Evolutionary conservation across 352 stramenopile genomes (phyloP), one percentile per base, ranked within the genome.

Genomic region (Phytophthora aleatoria): DNA sequence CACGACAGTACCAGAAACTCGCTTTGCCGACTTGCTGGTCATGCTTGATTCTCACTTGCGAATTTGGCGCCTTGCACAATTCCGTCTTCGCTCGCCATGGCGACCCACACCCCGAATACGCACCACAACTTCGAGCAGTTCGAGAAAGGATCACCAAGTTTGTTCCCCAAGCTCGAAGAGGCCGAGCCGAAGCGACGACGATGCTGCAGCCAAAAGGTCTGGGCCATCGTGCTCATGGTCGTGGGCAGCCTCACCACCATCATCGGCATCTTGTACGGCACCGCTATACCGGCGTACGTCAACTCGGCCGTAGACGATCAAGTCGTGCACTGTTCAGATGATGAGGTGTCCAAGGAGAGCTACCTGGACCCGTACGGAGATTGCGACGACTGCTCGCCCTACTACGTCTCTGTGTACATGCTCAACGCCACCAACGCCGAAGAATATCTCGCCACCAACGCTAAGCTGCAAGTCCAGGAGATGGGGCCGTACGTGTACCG

Each of bases 361-460:
- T 93, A 83, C 62, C 58, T 67, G 6, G 83, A 91, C 61, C 59
- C 61, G 41, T 91, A 89, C 68, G 79, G 82, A 56, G 79, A 93
- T 73, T 93, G 83, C 55, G 69, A 89, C 8, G 81, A 89, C 61
- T 93, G 85, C 67, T 79, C 75, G 61, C 85, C 85, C 11, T 91
- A 87, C 76, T 93, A 91, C 72, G 73, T 80, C 44, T 77, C 67
- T 13, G 38, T 91, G 2, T 77, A 73, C 61, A 80, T 91, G 77
- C 76, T 91, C 62, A 93, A 93, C 72, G 83, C 81, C 51, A 93
- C 82, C 52, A 91, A 91, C 69, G 79, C 82, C 31, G 76, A 90
- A 50, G 79, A 71, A 3, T 82, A 82, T 48, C 58, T 93, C 2
- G 57, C 68, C 28, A 74, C 67, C 20, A 75, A 71, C 35, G 59